Evolutionary conservation across 495 filamentous ascomycete genomes (phyloP), one percentile per base, ranked within the genome.

Genomic region (Pseudevernia furfuracea): DNA sequence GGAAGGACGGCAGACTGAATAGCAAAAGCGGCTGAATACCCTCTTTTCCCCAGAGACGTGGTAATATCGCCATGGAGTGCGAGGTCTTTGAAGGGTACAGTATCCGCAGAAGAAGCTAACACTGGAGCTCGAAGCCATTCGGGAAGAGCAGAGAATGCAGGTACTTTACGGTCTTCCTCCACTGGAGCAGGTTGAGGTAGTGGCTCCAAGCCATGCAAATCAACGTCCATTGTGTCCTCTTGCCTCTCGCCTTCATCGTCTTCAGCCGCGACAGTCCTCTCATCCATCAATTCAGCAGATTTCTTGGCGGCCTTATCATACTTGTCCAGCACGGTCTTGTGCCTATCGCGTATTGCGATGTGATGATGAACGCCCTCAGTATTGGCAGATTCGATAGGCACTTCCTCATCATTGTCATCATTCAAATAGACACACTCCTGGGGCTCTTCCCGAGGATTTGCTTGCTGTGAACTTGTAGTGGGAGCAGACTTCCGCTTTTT

Each of bases 1-100:
- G 92, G 91, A 36, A 97, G 81, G 0, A 93, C 83, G 0, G 85
- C 83, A 0, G 90, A 85, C 72, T 97, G 93, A 0, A 97, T 87
- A 1, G 92, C 87, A 70, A 96, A 89, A 2, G 94, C 90, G 49
- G 89, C 80, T 32, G 81, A 80, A 72, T 89, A 90, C 1, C 87
- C 84, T 66, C 85, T 84, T 15, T 79, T 71, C 32, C 84, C 78
- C 5, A 97, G 77, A 7, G 81, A 79, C n/a, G 82, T 79, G 0
- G 87, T 74, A 4, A 87, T 75, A 11, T 82, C 81, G 4, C 76
- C 65, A 6, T 80, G 76, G 28, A 91, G 73, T 0, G 80, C 78
- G 6, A 96, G 75, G 1, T 82, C 75, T 4, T 76, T 72, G 68
- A 97, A 96, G 0, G 86, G 77, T 36, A 78, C 72, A 52, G 74